These are phyloP conservation scores for Paraphoma sp. DNA, from an alignment of 2,329 filamentous ascomycete genomes.

Conservation along the genomic window DNA sequence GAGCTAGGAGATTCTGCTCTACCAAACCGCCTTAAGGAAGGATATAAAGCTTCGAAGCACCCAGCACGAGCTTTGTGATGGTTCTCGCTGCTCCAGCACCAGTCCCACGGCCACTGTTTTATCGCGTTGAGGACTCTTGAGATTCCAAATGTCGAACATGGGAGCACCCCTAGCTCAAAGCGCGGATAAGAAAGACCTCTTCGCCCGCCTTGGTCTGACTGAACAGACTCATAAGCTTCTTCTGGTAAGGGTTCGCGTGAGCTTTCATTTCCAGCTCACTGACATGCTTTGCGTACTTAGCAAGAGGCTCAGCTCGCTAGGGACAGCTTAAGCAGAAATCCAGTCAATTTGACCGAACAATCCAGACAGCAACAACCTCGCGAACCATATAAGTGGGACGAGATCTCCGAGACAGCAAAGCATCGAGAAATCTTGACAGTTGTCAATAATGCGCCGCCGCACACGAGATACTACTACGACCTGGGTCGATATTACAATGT, in stretches of 20 bases:
- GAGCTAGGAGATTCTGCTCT: neutral
- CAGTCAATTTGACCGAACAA: slow-evolving; percentile 48
- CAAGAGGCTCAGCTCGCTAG: slow-evolving; percentile 52
- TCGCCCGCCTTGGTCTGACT: slow-evolving; percentile 50
- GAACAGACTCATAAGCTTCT: slow-evolving; percentile 53
- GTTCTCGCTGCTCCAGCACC: too few species aligned
- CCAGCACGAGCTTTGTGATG: neutral
- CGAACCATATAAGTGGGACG: slow-evolving; percentile 54
- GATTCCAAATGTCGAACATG: slow-evolving; percentile 17
- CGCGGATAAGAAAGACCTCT: slow-evolving; percentile 54
- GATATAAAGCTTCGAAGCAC: slow-evolving; percentile 9
- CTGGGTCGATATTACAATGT: slow-evolving; percentile 49
- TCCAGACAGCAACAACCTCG: slow-evolving; percentile 36
- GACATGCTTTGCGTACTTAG: slow-evolving; percentile 30
- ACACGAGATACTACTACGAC: slow-evolving; percentile 52
- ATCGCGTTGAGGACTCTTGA: neutral
- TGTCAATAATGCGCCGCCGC: slow-evolving; percentile 46
- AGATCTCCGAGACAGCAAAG: slow-evolving; percentile 57
- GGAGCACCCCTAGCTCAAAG: slow-evolving; percentile 49
- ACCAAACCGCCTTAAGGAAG: neutral
- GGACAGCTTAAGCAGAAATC: slow-evolving; percentile 49
- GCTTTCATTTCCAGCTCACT: slow-evolving; percentile 1
- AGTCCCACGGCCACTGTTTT: neutral
- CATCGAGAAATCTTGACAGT: slow-evolving; percentile 54
- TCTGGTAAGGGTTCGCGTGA: slow-evolving; percentile 44